phyloP scores from a whole-genome alignment of 2,329 filamentous ascomycete species.

The Pyrenophora teres region DNA sequence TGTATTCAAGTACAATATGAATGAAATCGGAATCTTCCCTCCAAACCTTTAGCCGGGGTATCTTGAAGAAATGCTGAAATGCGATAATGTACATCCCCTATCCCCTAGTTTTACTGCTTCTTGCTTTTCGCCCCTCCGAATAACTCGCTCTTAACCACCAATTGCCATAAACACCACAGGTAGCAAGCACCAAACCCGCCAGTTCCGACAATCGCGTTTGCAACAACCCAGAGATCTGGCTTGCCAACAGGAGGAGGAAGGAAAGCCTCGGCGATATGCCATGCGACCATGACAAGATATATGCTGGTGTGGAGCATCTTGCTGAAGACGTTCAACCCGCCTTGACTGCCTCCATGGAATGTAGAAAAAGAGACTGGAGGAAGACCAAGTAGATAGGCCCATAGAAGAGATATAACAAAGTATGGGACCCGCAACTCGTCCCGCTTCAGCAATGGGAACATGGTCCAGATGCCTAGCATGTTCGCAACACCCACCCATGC shows the following conservation, averaged over 20 bases:
- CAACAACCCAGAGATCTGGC: constrained; percentile 92
- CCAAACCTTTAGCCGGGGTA: constrained; percentile 24
- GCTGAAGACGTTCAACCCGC: constrained; percentile 58
- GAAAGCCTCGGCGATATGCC: constrained; percentile 78
- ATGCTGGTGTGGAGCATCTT: constrained; percentile 77
- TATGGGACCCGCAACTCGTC: constrained; percentile 87
- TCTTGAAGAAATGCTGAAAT: constrained; percentile 20
- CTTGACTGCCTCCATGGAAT: constrained; percentile 59
- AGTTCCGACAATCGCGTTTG: constrained; percentile 84
- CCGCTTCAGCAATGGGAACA: constrained; percentile 86
- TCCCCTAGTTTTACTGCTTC: constrained; percentile 39
- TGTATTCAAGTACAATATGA: constrained; percentile 28
- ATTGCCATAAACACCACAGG: constrained; percentile 81
- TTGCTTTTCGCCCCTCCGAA: constrained; percentile 46
- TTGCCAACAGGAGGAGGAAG: constrained; percentile 72
- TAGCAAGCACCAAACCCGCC: constrained; percentile 87
- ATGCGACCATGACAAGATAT: constrained; percentile 76
- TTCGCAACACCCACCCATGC: constrained; percentile 98
- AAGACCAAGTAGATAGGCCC: constrained; percentile 88
- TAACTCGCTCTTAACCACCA: constrained; percentile 63
- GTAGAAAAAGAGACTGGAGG: constrained; percentile 75
- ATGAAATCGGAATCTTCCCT: constrained; percentile 38
- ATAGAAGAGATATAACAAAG: constrained; percentile 79
- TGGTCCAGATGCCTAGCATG: constrained; percentile 84
- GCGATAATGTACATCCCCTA: not conserved